Evolutionary conservation across 208 protist genomes (phyloP).

Genomic region (Leptomonas pyrrhocoris): DNA sequence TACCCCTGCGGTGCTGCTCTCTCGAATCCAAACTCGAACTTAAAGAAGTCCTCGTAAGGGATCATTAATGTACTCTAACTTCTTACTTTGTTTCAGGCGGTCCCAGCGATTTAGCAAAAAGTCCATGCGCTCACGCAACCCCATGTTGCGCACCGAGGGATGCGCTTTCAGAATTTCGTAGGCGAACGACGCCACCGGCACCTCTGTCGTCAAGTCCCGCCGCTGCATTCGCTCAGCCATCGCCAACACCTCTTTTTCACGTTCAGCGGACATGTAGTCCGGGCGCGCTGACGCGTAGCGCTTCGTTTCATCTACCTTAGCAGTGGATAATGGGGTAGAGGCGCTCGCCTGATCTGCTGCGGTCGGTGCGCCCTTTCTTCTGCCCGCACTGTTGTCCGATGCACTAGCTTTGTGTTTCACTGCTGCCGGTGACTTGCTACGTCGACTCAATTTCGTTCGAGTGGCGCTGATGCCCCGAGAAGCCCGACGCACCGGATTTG

Average conservation of each 20-base stretch:
- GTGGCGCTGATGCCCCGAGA: background rate
- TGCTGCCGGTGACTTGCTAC: background rate
- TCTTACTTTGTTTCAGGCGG: conserved; percentile 63
- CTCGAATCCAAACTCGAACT: background rate
- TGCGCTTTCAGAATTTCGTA: conserved; percentile 82
- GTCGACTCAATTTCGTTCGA: background rate
- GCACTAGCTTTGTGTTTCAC: background rate
- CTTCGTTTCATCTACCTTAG: background rate
- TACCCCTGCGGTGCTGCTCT: background rate
- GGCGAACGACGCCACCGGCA: conserved; percentile 85
- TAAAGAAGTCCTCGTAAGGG: conserved; percentile 84
- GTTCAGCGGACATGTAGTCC: conserved; percentile 58
- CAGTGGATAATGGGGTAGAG: background rate
- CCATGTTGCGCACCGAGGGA: conserved; percentile 83
- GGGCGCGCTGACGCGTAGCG: conserved; percentile 33
- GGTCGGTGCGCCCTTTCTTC: too few relatives aligned
- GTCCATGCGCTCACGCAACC: conserved; percentile 86
- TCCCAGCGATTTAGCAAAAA: conserved; percentile 80
- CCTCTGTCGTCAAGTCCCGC: conserved; percentile 74
- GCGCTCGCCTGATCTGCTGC: background rate
- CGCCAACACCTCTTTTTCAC: conserved; percentile 70
- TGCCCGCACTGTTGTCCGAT: background rate
- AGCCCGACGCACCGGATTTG: background rate
- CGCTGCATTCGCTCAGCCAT: conserved; percentile 83
- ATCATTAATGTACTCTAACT: conserved; percentile 73